Conservation (phyloP, 768 basidiomycete genomes). For the Porphyrellus cyaneotinctus region DNA sequence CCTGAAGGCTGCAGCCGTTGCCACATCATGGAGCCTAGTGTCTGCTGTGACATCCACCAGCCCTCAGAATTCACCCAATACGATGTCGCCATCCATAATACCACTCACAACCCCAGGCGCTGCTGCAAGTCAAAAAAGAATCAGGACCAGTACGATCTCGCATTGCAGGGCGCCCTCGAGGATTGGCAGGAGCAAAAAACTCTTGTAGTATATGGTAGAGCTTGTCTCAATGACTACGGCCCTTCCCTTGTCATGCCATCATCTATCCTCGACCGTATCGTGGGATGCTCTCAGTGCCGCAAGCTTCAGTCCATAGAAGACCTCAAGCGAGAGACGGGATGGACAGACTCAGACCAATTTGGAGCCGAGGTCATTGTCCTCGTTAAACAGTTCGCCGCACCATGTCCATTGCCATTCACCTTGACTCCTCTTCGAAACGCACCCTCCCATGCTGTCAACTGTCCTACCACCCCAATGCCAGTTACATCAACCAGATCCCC, state of each 20-base stretch:
- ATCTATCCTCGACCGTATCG: background rate
- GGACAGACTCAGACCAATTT: background rate
- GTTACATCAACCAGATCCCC: too few relatives aligned
- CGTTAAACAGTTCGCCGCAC: background rate
- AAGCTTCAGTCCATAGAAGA: background rate
- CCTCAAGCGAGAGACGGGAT: background rate
- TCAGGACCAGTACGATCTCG: background rate
- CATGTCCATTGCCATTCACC: background rate
- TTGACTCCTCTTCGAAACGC: background rate
- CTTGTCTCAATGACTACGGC: background rate
- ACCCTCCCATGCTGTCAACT: background rate
- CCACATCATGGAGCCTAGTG: background rate
- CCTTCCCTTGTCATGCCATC: background rate
- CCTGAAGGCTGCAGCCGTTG: background rate
- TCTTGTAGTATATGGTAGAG: background rate
- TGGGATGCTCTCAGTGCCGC: background rate
- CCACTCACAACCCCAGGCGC: too few relatives aligned
- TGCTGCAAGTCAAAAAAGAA: background rate
- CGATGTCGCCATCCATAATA: too few relatives aligned
- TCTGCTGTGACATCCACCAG: background rate
- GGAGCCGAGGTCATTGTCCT: background rate
- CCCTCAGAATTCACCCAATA: background rate
- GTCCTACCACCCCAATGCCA: too few relatives aligned
- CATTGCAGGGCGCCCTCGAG: background rate
- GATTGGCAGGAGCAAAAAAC: background rate